Conservation (phyloP, 2,329 filamentous ascomycete genomes). For the Grosmannia serpens region DNA sequence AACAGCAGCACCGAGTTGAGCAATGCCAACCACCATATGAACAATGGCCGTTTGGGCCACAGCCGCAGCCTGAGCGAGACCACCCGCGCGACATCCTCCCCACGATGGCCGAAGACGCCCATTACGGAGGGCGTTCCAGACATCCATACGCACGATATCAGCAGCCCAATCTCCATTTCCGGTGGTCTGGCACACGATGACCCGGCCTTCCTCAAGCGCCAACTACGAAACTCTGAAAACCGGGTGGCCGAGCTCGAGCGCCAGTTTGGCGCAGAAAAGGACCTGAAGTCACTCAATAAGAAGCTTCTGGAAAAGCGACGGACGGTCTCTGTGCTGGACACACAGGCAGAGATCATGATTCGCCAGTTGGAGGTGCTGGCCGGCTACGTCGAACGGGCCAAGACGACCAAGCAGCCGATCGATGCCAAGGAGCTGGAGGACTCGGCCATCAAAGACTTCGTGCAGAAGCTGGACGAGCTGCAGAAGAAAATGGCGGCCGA, state of each 20-base stretch:
- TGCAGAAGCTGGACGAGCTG: conserved; percentile 57
- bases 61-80: conserved; percentile 55
- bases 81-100: conserved; percentile 51
- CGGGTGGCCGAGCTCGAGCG: conserved; percentile 76
- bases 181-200: conserved; percentile 47
- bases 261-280: conserved; percentile 57
- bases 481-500: conserved; percentile 45
- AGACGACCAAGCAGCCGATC: conserved; percentile 68
- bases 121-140: conserved; percentile 41
- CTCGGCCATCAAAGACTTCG: conserved; percentile 81
- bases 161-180: conserved; percentile 57
- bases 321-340: conserved; percentile 87
- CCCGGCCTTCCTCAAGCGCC: conserved; percentile 55
- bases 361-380: conserved; percentile 82
- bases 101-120: conserved; percentile 60
- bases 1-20: conserved; percentile 65
- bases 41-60: conserved; percentile 30
- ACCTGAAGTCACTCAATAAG: conserved; percentile 67
- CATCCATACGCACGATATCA: conserved; percentile 46
- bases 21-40: conserved; percentile 14
- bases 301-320: conserved; percentile 88
- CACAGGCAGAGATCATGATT: conserved; percentile 90
- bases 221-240: conserved; percentile 71
- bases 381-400: conserved; percentile 76
- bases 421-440: conserved; percentile 78